phyloP scores from a whole-genome alignment of 148 eudicot genomes.

The Diospyros lotus region DNA sequence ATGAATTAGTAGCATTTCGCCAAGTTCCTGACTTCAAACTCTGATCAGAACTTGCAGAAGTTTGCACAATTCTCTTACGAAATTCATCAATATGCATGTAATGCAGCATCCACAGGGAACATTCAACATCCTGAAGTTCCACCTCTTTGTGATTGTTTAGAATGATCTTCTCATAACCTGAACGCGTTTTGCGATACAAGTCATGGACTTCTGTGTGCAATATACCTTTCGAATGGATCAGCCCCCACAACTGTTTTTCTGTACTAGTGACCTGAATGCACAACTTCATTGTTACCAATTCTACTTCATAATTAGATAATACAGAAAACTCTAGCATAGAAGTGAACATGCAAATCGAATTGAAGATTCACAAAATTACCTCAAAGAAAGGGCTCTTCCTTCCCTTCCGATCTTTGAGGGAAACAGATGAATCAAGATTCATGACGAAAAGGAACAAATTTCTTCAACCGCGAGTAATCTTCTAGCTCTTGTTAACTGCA shows the following conservation, averaged over 20 bases:
- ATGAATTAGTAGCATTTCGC: slow-evolving; percentile 11
- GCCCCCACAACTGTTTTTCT: slow-evolving; percentile 64
- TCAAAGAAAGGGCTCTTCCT: slow-evolving; percentile 32
- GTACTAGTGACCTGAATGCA: slow-evolving; percentile 42
- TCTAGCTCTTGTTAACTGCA: slow-evolving; percentile 2
- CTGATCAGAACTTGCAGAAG: slow-evolving; percentile 22
- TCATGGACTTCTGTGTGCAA: slow-evolving; percentile 40
- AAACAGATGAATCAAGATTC: slow-evolving; percentile 27
- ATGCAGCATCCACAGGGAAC: slow-evolving; percentile 71
- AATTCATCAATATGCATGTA: slow-evolving; percentile 82
- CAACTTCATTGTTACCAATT: slow-evolving; percentile 2
- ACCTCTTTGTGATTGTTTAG: slow-evolving; percentile 32
- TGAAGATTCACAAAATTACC: slow-evolving; percentile 32
- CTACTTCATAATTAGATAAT: background rate
- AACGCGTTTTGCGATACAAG: slow-evolving; percentile 46
- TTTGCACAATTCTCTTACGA: slow-evolving; percentile 56
- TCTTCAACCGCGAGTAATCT: slow-evolving; percentile 12
- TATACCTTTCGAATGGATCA: slow-evolving; percentile 58
- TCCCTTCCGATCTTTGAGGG: slow-evolving; percentile 29
- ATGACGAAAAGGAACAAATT: slow-evolving; percentile 21
- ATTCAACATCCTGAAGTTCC: slow-evolving; percentile 57
- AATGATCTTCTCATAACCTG: slow-evolving; percentile 48
- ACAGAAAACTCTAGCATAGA: background rate
- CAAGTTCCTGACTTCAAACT: slow-evolving; percentile 11
- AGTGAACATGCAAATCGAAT: background rate